A percentile compares a stretch with the other conserved stretches of the same genome.
These are phyloP conservation scores for Ascochyta pisi DNA, from an alignment of 2,329 filamentous ascomycete species.

Conservation along the genomic window DNA sequence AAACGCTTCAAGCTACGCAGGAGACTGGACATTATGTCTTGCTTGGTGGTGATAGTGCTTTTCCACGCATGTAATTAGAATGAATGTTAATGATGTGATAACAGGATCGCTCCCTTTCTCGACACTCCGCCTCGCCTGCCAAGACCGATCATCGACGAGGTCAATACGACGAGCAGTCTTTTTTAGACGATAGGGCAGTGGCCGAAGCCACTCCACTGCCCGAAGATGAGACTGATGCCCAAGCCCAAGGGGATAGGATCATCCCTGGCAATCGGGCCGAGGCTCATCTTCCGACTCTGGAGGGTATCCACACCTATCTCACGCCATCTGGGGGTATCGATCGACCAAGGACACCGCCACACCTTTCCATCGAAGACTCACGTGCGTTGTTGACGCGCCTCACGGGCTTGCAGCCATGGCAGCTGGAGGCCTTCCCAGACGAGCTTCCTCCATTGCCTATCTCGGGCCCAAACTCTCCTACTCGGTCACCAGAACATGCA, in stretches of 20 bases:
- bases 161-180: conserved; percentile 59
- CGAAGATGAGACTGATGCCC: conserved; percentile 45
- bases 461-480: conserved; percentile 41
- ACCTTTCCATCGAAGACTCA: conserved; percentile 41
- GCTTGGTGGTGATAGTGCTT: conserved; percentile 21
- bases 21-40: not conserved
- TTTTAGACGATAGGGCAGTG: conserved; percentile 71
- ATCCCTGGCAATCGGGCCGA: conserved; percentile 45
- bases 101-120: conserved; percentile 42
- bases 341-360: conserved; percentile 41
- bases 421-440: conserved; percentile 44
- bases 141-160: conserved; percentile 32
- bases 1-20: conserved; percentile 3
- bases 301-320: conserved; percentile 32
- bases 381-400: conserved; percentile 43
- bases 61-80: conserved; percentile 39
- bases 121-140: conserved; percentile 34
- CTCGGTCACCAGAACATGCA: conserved; percentile 33
- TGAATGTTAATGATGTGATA: conserved; percentile 40
- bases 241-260: conserved; percentile 33
- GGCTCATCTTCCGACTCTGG: conserved; percentile 36
- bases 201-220: conserved; percentile 55
- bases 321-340: conserved; percentile 29
- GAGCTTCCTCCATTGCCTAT: conserved; percentile 44
- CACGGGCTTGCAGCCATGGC: conserved; percentile 46